Evolutionary conservation across 257 asterid species (phyloP).

Genomic region (Gentiana macrophylla): DNA sequence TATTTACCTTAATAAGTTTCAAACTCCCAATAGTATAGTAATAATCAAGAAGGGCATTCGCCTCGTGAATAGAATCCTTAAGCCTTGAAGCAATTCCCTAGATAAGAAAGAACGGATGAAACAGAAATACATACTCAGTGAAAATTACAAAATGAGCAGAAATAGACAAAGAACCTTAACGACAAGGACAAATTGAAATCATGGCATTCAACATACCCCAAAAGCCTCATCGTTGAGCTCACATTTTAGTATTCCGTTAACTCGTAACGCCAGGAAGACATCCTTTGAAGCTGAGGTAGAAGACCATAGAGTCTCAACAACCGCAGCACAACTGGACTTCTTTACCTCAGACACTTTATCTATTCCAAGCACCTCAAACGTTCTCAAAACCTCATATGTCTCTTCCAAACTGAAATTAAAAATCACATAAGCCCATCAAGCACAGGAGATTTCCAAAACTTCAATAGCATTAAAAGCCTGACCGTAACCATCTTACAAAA

Average conservation of each 20-base stretch:
- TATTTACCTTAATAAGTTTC: slow-evolving; percentile 59
- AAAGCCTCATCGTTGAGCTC: slow-evolving; percentile 42
- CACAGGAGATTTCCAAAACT: not conserved
- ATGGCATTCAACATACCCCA: slow-evolving; percentile 30
- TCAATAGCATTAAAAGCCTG: not conserved
- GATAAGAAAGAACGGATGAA: slow-evolving; percentile 7
- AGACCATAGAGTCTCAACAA: slow-evolving; percentile 43
- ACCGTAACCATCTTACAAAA: too few species aligned
- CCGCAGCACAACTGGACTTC: slow-evolving; percentile 50
- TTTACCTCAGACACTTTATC: slow-evolving; percentile 37
- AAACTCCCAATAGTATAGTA: slow-evolving; percentile 65
- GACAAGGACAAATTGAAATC: slow-evolving; percentile 4
- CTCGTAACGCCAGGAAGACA: slow-evolving; percentile 56
- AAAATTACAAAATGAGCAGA: slow-evolving; percentile 3
- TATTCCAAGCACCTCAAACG: slow-evolving; percentile 78
- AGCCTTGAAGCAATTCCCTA: slow-evolving; percentile 65
- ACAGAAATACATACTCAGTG: not conserved
- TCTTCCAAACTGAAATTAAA: slow-evolving; percentile 56
- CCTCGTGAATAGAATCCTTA: slow-evolving; percentile 38
- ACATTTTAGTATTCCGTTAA: slow-evolving; percentile 61
- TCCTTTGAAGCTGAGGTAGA: slow-evolving; percentile 53
- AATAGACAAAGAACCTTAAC: not conserved
- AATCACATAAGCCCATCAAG: not conserved
- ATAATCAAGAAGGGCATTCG: slow-evolving; percentile 64
- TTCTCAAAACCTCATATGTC: slow-evolving; percentile 68